Percentiles rank a stretch among this genome's conserved stretches.
Conservation (phyloP, 2,329 filamentous ascomycete species). For the Fonsecaea pedrosoi region DNA sequence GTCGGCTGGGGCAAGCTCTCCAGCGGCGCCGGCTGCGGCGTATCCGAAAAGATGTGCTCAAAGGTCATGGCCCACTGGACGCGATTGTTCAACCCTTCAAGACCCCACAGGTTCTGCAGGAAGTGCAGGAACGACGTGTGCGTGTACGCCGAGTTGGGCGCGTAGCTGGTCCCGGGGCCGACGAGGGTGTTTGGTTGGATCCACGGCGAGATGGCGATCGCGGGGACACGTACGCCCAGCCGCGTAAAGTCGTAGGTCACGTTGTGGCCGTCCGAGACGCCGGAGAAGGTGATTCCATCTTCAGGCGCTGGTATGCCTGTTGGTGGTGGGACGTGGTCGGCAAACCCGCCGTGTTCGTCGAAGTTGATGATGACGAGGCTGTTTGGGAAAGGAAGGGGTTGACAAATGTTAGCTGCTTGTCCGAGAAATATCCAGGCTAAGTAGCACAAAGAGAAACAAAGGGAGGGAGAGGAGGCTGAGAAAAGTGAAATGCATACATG, state of each 20-base stretch:
- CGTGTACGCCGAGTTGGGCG: conserved; percentile 48
- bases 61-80: conserved; percentile 54
- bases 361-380: conserved; percentile 30
- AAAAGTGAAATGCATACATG: conserved; percentile 2
- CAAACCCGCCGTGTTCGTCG: conserved; percentile 29
- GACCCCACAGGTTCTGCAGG: conserved; percentile 50
- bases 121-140: conserved; percentile 51
- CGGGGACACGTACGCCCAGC: conserved; percentile 28
- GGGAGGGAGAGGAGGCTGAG: too few species aligned
- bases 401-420: background rate
- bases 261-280: conserved; percentile 29
- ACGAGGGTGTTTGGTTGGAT: conserved; percentile 42
- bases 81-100: conserved; percentile 51
- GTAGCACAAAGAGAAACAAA: background rate
- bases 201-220: conserved; percentile 32
- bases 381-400: conserved; percentile 12
- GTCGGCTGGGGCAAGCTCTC: conserved; percentile 43
- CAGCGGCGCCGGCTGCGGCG: conserved; percentile 37
- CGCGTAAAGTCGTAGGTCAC: conserved; percentile 33
- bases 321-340: conserved; percentile 28
- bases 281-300: conserved; percentile 30
- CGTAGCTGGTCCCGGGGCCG: conserved; percentile 48
- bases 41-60: conserved; percentile 47
- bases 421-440: background rate
- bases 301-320: conserved; percentile 23